Evolutionary conservation across 2,329 filamentous ascomycete genomes (phyloP), one percentile per base, ranked within the genome.

Genomic region (Cytospora paraplurivora): DNA sequence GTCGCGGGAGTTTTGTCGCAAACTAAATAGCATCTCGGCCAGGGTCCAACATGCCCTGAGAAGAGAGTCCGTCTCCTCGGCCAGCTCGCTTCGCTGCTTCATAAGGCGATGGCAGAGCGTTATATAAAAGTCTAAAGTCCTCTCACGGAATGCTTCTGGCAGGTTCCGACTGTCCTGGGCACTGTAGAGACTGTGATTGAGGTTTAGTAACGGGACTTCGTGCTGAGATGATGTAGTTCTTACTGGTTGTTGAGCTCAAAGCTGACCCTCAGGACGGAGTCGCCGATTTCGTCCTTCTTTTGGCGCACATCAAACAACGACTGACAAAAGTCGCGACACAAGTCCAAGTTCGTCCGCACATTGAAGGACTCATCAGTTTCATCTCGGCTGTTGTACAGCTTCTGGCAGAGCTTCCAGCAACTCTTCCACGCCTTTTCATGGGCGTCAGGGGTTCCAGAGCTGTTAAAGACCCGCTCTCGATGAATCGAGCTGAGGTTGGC

Each of bases 231-330:
- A 53, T 1, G 33, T 7, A 35, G 21, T 10, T 74, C 84, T 73
- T 72, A 87, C 85, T 98, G 93, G 70, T 96, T 97, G 77, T 96
- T 97, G 32, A 97, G 82, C 77, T 97, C 94, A 73, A 97, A 97
- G 77, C 92, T 97, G 68, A 97, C 93, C 55, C 94, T 84, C 54
- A 98, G 77, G 15, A 97, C 89, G 0, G 93, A 96, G 74, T 98
- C 94, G 0, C 90, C 85, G 1, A 86, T 79, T 71, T 95, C 92
- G 67, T 96, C 90, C 58, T 89, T 87, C 67, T 88, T 88, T 65
- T 89, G 84, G 47, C 93, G 85, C 19, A 94, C 88, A 72, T 97
- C 93, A 71, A 97, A 98, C 12, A 97, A 79, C 0, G 92, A 86
- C 76, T 97, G 93, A 70, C 93, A 97, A 72, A 98, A 97, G 68